Evolutionary conservation across 78 protist species (phyloP), one percentile per base, ranked within the genome.

Genomic region (Acrasis kona): DNA sequence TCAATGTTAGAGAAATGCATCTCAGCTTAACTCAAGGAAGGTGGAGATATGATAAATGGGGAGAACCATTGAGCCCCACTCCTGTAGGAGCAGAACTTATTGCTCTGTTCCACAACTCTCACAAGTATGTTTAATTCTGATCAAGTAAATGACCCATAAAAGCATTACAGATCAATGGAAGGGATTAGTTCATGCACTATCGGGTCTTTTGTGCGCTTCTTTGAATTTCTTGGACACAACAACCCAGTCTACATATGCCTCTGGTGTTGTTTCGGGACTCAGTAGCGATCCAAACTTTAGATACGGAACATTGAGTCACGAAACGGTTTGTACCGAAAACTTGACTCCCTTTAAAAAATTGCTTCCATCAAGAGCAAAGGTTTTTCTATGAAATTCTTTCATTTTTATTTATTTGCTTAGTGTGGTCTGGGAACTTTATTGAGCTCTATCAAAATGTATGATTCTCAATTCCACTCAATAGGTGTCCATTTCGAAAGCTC

Each of bases 1-100:
- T 50, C 19, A 19, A 50, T n/a, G 61, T 50, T 19, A 50, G 19
- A 50, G 61, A 50, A 50, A n/a, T 50, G 19, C 61, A 50, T 19
- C 19, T 50, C 34, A 50, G 61, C 19, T 50, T 50, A 19, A 50
- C 61, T 50, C 61, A 50, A 50, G 61, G 61, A 50, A 50, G 61
- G 19, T 50, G 61, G 61, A 50, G 19, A n/a, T 50, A 50, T 50
- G 61, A 50, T n/a, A 50, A 50, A 50, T 50, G 61, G 61, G 61
- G 61, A n/a, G 19, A 19, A 50, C 19, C 19, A n/a, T 19, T 19
- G 61, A 50, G 34, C 19, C 61, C 61, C 19, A 19, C 61, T n/a
- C 61, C 61, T n/a, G 61, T 50, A n/a, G 61, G 61, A 50, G 61
- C 61, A n/a, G 61, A 50, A 50, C 19, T 50, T n/a, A 50, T 50